Evolutionary conservation across 148 eudicot genomes (phyloP), one percentile per base, ranked within the genome.

Genomic region (Vaccinium macrocarpon): DNA sequence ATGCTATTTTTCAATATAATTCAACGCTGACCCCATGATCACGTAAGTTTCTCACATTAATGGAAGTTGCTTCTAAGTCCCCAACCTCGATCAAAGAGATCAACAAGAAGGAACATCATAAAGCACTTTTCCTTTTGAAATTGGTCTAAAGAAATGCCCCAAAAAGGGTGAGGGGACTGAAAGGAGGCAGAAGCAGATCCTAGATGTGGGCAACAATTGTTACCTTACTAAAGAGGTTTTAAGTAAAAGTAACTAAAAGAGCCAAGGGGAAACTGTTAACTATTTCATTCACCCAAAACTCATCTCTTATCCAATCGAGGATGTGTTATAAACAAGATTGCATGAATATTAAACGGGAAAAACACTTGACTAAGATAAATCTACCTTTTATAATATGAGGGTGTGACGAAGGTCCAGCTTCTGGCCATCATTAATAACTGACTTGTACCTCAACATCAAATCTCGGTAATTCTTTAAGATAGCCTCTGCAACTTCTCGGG

Each of bases 311-410:
- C n/a, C 71, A 8, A 8, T n/a, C 12, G 23, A n/a, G 21, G n/a
- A 23, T 23, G 12, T 68, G 35, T 68, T 68, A 9, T 23, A 68
- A 59, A 76, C 25, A 48, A 76, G 7, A 76, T 76, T 35, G 32
- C 35, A 38, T 6, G 42, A 27, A 15, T 62, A 32, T 42, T 42
- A 23, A 32, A 79, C 13, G 51, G 64, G 38, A 70, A 72, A 71
- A 13, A 35, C 51, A 35, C 59, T 82, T 78, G 81, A 81, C 57
- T 62, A 53, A 50, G n/a, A 86, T 78, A 51, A 46, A n/a, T 6
- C 19, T 91, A 97, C 99, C 98, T 97, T 97, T 88, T 97, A 98
- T 23, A 97, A 89, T 5, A 88, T 81, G 81, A 97, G 97, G 52
- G 93, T 96, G 80, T 90, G 92, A 29, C 87, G 91, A 82, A 97